Evolutionary conservation across 208 protist species (phyloP).

Genomic region (Novymonas esmeraldas): DNA sequence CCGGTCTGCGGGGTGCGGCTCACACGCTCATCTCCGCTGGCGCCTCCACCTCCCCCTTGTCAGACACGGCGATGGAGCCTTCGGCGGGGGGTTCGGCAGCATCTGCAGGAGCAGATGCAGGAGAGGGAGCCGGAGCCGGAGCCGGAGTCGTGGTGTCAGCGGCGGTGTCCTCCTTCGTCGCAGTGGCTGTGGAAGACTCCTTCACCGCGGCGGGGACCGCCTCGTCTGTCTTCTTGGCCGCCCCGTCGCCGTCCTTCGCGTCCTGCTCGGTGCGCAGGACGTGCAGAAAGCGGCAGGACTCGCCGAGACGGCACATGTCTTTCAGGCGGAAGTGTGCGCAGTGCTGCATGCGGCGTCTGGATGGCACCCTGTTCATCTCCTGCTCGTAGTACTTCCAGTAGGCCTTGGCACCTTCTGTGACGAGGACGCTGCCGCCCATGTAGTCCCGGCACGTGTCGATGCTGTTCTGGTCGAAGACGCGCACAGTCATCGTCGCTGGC

Average conservation of each 20-base stretch:
- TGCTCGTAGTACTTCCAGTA: constrained; percentile 67
- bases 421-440: constrained; percentile 63
- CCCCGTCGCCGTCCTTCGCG: constrained; percentile 17
- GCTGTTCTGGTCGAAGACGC: constrained; percentile 87
- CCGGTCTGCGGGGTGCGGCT: too few relatives aligned
- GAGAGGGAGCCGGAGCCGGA: too few relatives aligned
- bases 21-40: too few relatives aligned
- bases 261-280: constrained; percentile 58
- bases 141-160: too few relatives aligned
- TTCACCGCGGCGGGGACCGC: not conserved
- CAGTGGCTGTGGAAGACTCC: not conserved
- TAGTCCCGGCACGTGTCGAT: constrained; percentile 68
- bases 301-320: constrained; percentile 79
- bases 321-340: constrained; percentile 88
- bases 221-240: not conserved
- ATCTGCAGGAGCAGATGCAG: too few relatives aligned
- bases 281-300: constrained; percentile 80
- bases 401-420: constrained; percentile 66
- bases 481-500: constrained; percentile 63
- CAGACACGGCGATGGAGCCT: too few relatives aligned
- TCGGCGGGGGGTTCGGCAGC: too few relatives aligned
- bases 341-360: constrained; percentile 85
- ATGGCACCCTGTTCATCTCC: constrained; percentile 52
- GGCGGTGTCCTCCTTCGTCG: not conserved
- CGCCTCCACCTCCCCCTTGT: too few relatives aligned